Evolutionary conservation across 129 eudicot genomes (phyloP).

Genomic region (Helianthus tuberosus): DNA sequence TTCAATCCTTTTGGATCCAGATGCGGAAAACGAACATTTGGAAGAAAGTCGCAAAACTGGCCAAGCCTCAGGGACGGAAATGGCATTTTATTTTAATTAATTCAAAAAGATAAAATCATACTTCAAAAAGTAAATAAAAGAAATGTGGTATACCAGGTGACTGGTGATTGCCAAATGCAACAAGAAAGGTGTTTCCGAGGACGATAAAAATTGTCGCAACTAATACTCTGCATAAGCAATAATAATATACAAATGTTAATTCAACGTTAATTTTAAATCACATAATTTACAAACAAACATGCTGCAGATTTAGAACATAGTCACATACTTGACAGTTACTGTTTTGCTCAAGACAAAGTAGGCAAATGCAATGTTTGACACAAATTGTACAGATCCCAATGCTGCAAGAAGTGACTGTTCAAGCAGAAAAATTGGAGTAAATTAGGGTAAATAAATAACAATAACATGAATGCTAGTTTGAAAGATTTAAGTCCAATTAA

Average conservation of each 20-base stretch:
- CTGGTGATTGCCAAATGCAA: constrained; percentile 96
- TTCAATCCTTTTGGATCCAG: too few species aligned
- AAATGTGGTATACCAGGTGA: constrained; percentile 78
- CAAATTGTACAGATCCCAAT: constrained; percentile 93
- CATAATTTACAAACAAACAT: neutral
- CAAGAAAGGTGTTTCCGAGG: constrained; percentile 93
- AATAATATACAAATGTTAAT: constrained; percentile 14
- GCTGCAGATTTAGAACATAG: constrained; percentile 10
- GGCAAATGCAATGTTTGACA: constrained; percentile 90
- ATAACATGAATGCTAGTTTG: neutral
- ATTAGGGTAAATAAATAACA: neutral
- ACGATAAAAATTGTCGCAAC: constrained; percentile 91
- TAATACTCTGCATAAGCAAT: constrained; percentile 63
- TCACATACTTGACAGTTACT: constrained; percentile 78
- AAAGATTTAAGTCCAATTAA: neutral
- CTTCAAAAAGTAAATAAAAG: neutral
- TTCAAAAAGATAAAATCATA: neutral
- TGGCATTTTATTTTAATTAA: neutral
- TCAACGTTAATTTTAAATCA: neutral
- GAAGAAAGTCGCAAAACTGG: too few species aligned
- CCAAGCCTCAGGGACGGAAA: too few species aligned
- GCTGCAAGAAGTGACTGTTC: constrained; percentile 99
- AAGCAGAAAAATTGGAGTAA: constrained; percentile 12
- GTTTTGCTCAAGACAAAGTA: constrained; percentile 81
- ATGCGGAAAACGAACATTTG: too few species aligned